Evolutionary conservation across 2,329 filamentous ascomycete genomes (phyloP).

Genomic region (Claviceps spartinae): DNA sequence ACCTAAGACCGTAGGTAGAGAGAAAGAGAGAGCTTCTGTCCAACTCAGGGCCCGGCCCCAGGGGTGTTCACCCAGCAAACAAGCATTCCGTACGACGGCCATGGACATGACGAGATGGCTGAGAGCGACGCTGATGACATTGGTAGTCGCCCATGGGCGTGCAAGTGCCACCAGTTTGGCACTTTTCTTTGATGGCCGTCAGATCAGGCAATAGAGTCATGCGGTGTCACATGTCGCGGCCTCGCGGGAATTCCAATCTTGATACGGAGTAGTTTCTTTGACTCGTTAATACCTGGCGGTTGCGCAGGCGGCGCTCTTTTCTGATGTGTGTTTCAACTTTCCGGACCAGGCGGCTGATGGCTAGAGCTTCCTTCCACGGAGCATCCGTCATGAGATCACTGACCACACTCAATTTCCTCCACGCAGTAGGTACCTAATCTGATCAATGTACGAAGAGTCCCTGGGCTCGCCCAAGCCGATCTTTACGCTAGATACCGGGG

Average conservation of each 20-base stretch:
- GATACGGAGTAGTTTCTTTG: too few relatives aligned
- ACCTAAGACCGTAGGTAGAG: background rate
- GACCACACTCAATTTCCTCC: background rate
- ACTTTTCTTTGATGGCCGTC: background rate
- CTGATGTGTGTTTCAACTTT: too few relatives aligned
- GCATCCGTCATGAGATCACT: conserved; percentile 4
- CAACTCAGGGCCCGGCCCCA: background rate
- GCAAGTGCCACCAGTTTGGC: background rate
- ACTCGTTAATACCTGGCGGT: background rate
- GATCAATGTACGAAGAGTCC: background rate
- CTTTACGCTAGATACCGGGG: background rate
- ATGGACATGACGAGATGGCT: background rate
- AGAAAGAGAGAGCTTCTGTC: background rate
- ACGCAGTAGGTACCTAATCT: background rate
- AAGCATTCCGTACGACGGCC: background rate
- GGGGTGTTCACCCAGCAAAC: background rate
- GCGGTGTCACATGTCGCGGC: background rate
- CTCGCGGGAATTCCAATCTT: background rate
- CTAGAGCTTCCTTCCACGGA: background rate
- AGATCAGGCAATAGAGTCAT: background rate
- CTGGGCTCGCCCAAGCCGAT: background rate
- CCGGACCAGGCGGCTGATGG: too few relatives aligned
- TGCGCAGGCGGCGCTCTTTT: background rate
- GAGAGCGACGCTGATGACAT: too few relatives aligned
- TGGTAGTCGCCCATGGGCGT: too few relatives aligned